A percentile compares a stretch with the other conserved stretches of the same genome.
Evolutionary conservation across 2,329 filamentous ascomycete species (phyloP).

Genomic region (Aspergillus oerlinghausenensis): DNA sequence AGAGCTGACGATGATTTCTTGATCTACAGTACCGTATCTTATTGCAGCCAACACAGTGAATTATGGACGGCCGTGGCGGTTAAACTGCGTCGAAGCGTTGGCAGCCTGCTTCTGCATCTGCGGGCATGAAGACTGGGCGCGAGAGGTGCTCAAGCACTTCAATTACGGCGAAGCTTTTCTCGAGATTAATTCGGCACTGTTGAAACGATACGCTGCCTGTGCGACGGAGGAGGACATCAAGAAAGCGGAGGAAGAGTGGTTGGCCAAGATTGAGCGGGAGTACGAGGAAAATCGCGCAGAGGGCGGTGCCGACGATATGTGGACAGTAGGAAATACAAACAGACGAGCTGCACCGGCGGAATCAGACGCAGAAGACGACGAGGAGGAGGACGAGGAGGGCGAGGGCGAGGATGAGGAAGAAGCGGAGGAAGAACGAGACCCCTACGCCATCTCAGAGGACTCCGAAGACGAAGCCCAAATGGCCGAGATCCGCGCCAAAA

Average conservation of each 20-base stretch:
- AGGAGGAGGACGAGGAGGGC: constrained; percentile 44
- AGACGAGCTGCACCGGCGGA: constrained; percentile 48
- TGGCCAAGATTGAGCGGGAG: constrained; percentile 83
- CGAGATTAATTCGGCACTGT: constrained; percentile 77
- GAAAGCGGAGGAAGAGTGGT: constrained; percentile 78
- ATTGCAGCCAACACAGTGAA: constrained; percentile 97
- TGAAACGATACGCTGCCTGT: constrained; percentile 82
- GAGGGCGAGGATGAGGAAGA: constrained; percentile 43
- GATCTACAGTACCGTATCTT: constrained; percentile 68
- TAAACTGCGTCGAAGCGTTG: constrained; percentile 94
- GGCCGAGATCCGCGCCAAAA: constrained; percentile 83
- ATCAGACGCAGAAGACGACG: constrained; percentile 50
- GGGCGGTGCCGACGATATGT: constrained; percentile 62
- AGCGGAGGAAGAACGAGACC: constrained; percentile 54
- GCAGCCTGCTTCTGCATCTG: constrained; percentile 93
- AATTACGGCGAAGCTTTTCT: constrained; percentile 84
- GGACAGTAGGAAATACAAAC: constrained; percentile 89
- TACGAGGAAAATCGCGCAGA: constrained; percentile 73
- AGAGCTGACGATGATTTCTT: not conserved
- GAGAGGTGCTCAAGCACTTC: constrained; percentile 76
- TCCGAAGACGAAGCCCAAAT: constrained; percentile 83
- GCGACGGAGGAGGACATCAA: constrained; percentile 77
- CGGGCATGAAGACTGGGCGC: constrained; percentile 85
- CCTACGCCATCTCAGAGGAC: constrained; percentile 72
- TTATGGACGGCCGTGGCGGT: constrained; percentile 88